Base-by-base conservation (phyloP, 1,284 basidiomycete species). In the Phellinidium pouzarii region DNA sequence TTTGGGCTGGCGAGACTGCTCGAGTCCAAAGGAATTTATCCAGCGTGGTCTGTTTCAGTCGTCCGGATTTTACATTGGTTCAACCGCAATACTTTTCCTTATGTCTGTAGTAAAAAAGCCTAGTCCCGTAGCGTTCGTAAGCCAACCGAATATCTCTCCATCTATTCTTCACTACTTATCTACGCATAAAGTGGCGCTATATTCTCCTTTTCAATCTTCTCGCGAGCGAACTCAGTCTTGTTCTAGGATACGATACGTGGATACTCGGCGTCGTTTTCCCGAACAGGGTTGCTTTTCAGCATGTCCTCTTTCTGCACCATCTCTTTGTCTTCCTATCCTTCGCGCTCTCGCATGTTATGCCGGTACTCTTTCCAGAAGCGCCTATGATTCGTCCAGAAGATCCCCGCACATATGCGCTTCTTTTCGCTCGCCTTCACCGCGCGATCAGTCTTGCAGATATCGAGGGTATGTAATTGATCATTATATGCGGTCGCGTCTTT, bases 221-320 rank as follows among this genome's bases (percentile, higher is more conserved):
- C 36, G 73, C 77, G 1, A 71, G 75, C 11, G 87, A 91, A 62
- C 67, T 88, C 48, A 70, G 73, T 17, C 76, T 87, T 51, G 51
- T 60, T 62, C 25, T 70, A 67, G 53, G 62, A 62, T 43, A 57
- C 55, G 11, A 50, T 58, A 14, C 55, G 62, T 36, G 34, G 48
- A 42, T 80, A 27, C 67, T 87, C 2, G 67, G 74, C 44, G 55
- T 66, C 3, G 44, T 85, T 22, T 81, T 89, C 66, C 87, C 86
- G 0, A 69, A 71, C 9, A 77, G 82, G 11, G 79, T 84, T 0
- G 73, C 79, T 1, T 83, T 82, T 64, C 87, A 93, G 59, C 81
- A 91, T 62, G 74, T 89, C 57, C 66, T 77, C 19, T 77, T 91
- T 64, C 71, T 91, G n/a, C 90, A 88, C 60, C 79, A 87, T 58